These are phyloP conservation scores for Closterium sp. DNA, from an alignment of 139 green algal genomes.

Conservation along the genomic window DNA sequence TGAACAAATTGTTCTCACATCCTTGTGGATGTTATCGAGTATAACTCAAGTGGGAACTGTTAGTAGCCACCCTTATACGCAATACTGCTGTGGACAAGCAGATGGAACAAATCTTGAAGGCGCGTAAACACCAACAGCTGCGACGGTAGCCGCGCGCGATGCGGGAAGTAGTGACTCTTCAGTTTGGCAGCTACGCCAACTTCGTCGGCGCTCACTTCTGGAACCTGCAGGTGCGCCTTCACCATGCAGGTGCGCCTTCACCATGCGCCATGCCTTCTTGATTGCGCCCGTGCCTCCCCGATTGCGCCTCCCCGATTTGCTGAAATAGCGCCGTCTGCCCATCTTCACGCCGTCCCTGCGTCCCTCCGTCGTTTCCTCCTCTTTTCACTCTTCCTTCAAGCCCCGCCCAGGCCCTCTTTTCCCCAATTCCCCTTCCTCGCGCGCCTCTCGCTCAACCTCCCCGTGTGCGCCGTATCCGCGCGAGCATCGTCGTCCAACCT, in stretches of 20 bases:
- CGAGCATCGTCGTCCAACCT: no score
- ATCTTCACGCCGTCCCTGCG: background rate
- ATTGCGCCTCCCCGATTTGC: background rate
- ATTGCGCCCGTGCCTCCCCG: no score
- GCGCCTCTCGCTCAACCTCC: no score
- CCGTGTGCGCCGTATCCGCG: no score
- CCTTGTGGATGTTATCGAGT: no score
- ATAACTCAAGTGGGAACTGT: no score
- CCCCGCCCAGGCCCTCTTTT: background rate
- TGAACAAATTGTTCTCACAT: no score
- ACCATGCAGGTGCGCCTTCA: background rate
- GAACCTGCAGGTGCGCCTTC: constrained; percentile 83
- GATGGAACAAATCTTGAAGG: no score
- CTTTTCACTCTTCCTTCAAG: background rate
- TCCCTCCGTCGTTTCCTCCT: background rate
- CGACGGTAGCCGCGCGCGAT: constrained; percentile 22
- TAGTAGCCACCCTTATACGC: background rate
- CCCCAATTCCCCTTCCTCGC: background rate
- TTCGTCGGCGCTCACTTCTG: constrained; percentile 81
- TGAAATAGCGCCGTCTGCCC: no score
- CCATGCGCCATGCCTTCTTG: background rate
- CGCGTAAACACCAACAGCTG: no score
- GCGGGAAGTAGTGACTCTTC: constrained; percentile 74
- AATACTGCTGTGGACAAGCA: background rate
- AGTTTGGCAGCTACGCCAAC: constrained; percentile 78